Evolutionary conservation across 2,329 filamentous ascomycete species (phyloP), one percentile per base, ranked within the genome.

Genomic region (Colletotrichum liaoningense): DNA sequence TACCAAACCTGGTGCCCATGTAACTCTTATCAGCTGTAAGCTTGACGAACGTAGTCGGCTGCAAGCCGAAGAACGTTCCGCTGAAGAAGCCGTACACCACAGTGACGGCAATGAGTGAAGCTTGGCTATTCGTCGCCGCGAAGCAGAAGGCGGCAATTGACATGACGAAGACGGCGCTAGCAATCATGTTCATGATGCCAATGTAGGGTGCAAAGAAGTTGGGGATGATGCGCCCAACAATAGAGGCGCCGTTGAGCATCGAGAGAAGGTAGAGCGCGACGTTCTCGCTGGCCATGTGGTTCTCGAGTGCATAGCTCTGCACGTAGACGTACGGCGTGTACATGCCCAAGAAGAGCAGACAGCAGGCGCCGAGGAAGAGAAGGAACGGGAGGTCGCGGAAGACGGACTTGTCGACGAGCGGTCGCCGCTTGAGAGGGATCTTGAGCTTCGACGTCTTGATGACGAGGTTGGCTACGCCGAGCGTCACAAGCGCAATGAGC

Each of bases 321-420:
- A 87, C 81, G 77, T 86, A 88, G 76, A 85, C 88, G 79, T 87
- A 86, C 1, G 85, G 82, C 55, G 86, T 82, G 78, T 88, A 88
- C 24, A 88, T 79, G 24, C 82, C 83, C 74, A 87, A 77, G 75
- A 86, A 88, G 38, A 77, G 77, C 54, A 85, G 82, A 63, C 86
- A 80, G 26, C 81, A 75, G 19, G 78, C 85, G 11, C 78, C 49
- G 8, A 78, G 78, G 67, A 84, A 83, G 5, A 83, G 63, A 30
- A 84, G 56, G 72, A 82, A 88, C 5, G 83, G 79, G 2, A 75
- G 59, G 65, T 87, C 86, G 38, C 73, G 76, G 58, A 86, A 80
- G 11, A 80, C 79, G 7, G 77, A 75, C 5, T 69, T 74, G 66
- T 83, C 79, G 57, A 81, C 54, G 55, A 58, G 60, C 12, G 67